Conservation (phyloP, 805 yeast species). For the Metschnikowia proteae region DNA sequence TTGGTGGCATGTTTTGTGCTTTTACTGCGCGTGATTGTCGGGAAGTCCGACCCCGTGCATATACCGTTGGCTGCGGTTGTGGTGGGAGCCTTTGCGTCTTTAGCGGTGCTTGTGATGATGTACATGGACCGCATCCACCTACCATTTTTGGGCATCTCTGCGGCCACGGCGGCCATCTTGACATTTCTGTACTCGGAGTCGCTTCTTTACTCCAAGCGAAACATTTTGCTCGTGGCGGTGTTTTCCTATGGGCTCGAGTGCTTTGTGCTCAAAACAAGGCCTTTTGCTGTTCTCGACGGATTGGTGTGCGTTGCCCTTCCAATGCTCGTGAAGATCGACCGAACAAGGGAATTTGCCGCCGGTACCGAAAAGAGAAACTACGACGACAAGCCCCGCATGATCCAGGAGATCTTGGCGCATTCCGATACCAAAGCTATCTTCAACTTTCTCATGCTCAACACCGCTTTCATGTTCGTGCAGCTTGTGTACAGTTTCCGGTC, state of each 20-base stretch:
- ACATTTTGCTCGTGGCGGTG: conserved; percentile 10
- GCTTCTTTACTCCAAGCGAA: conserved; percentile 7
- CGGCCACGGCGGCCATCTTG: conserved; percentile 13
- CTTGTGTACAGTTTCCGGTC: conserved; percentile 88
- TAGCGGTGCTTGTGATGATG: neutral
- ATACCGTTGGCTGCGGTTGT: conserved; percentile 3
- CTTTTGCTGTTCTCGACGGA: conserved; percentile 3
- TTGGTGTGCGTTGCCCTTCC: conserved; percentile 12
- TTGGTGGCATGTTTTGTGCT: conserved; percentile 18
- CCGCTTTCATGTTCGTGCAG: conserved; percentile 93
- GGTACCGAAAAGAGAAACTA: neutral
- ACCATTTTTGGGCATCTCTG: conserved; percentile 13
- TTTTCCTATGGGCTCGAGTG: conserved; percentile 16
- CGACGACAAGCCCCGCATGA: conserved; percentile 16
- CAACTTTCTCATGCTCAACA: conserved; percentile 77
- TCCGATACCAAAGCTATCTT: conserved; percentile 83
- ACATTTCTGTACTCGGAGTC: conserved; percentile 11
- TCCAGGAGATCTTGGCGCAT: conserved; percentile 33
- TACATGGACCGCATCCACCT: conserved; percentile 6
- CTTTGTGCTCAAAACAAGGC: conserved; percentile 11
- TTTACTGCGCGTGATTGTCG: conserved; percentile 3
- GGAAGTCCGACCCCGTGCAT: neutral
- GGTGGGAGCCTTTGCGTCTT: neutral
- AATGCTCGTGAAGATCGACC: conserved; percentile 10
- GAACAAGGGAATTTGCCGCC: neutral